These are phyloP conservation scores for Geotrichum aggregatum DNA, from an alignment of 1,139 yeast species.

Conservation along the genomic window DNA sequence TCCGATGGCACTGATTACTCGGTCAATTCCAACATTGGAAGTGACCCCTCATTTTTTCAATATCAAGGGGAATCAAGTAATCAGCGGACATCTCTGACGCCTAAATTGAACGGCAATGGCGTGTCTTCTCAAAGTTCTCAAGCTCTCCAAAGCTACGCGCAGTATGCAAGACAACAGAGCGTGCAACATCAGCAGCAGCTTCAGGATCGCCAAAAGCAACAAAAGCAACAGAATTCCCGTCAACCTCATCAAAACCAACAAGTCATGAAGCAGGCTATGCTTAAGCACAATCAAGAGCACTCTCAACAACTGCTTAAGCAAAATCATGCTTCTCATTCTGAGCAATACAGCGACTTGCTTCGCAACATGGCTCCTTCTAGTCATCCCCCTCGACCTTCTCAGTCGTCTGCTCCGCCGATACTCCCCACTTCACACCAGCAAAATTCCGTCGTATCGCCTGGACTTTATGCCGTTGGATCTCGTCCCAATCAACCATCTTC, in stretches of 20 bases:
- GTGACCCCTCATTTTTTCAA: not conserved
- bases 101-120: not conserved
- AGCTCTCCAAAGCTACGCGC: constrained; percentile 9
- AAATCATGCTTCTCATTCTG: not conserved
- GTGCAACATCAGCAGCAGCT: constrained; percentile 23
- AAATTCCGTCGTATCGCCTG: constrained; percentile 13
- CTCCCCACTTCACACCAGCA: constrained; percentile 8
- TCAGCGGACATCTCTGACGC: not conserved
- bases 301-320: not conserved
- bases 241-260: constrained; percentile 14
- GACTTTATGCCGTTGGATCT: constrained; percentile 13
- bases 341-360: constrained; percentile 2
- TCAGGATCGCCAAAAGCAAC: constrained; percentile 23
- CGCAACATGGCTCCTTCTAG: constrained; percentile 5
- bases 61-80: not conserved
- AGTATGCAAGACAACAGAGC: constrained; percentile 11
- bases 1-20: not conserved
- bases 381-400: constrained; percentile 7
- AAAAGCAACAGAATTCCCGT: constrained; percentile 9
- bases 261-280: constrained; percentile 2
- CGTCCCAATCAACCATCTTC: constrained; percentile 1
- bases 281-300: not conserved
- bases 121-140: constrained; percentile 7
- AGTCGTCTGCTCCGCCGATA: constrained; percentile 4
- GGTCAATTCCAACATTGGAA: not conserved